Base-by-base conservation (phyloP, 2,329 filamentous ascomycete species). In the Xylaria sp. region DNA sequence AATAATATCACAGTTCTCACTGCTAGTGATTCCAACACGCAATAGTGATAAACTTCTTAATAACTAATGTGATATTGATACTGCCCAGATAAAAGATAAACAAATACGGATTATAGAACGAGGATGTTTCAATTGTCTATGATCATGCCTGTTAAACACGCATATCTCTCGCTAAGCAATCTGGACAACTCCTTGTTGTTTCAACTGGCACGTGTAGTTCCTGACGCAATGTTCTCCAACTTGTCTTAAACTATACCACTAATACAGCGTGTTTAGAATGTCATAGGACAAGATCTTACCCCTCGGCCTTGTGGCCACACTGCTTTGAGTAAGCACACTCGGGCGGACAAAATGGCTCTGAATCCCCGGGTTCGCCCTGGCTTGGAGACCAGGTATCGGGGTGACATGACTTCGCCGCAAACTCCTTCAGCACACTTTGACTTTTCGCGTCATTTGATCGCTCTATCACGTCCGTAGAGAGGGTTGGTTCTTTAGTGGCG, bases 281-380 rank as follows among this genome's bases (percentile, higher is more conserved):
- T 21, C 29, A 6, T 54, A 10, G 23, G 13, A 42, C 8, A 8
- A 23, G 35, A 9, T 5, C 4, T 63, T 23, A 59, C 18, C 32
- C 3, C 27, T 60, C 32, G 10, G 37, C 40, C 23, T 29, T n/a
- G 25, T 60, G 51, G 23, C 35, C 55, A 16, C 72, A 72, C 21
- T 66, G 65, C 6, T 70, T 66, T 1, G 69, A 68, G 18, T 67
- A 35, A 32, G 71, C 65, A 27, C 74, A 78, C 12, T 51, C 50
- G 6, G 69, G 44, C 4, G 73, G 75, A 53, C 75, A 77, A 50
- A 78, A 77, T 3, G 75, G 75, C 42, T 77, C 74, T 27, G 75
- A 76, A 50, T 77, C 63, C 5, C 75, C 75, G 5, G 76, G 75
- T 32, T 78, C 76, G 23, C 76, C 75, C 35, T 71, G 72, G 16